phyloP scores from a whole-genome alignment of 805 yeast genomes.

The Candida lessepsii region DNA sequence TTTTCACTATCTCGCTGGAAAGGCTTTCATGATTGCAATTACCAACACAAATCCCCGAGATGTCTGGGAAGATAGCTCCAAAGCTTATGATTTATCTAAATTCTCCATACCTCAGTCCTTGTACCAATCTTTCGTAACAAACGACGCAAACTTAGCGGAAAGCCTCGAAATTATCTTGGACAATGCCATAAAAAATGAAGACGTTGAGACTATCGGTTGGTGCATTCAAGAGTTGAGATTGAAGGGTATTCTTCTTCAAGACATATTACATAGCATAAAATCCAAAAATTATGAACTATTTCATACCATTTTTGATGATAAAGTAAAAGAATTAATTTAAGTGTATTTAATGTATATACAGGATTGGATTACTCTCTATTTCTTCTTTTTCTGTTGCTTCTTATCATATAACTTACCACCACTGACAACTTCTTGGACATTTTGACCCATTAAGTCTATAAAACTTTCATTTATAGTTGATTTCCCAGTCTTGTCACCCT shows the following conservation, averaged over 20 bases:
- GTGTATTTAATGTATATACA: conserved; percentile 8
- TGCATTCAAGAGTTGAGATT: conserved; percentile 28
- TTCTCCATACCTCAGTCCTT: conserved; percentile 7
- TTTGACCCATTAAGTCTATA: conserved; percentile 58
- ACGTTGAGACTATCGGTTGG: conserved; percentile 27
- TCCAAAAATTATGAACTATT: neutral
- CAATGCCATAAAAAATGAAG: conserved; percentile 24
- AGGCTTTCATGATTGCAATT: conserved; percentile 1
- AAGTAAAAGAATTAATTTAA: neutral
- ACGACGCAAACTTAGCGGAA: conserved; percentile 15
- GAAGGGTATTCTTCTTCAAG: conserved; percentile 24
- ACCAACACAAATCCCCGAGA: neutral
- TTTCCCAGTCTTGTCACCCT: conserved; percentile 11
- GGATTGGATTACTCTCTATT: conserved; percentile 7
- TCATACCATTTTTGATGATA: neutral
- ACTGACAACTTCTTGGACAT: conserved; percentile 51
- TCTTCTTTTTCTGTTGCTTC: conserved; percentile 43
- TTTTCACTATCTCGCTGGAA: conserved; percentile 3
- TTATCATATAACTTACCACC: conserved; percentile 54
- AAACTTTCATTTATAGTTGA: conserved; percentile 42
- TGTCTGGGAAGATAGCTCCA: neutral
- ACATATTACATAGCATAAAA: conserved; percentile 8
- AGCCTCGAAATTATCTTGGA: conserved; percentile 23
- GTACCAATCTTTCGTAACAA: conserved; percentile 6
- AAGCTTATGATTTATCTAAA: conserved; percentile 6